Evolutionary conservation across 164 flowering plant genomes (phyloP).

Genomic region (Brasenia schreberi): DNA sequence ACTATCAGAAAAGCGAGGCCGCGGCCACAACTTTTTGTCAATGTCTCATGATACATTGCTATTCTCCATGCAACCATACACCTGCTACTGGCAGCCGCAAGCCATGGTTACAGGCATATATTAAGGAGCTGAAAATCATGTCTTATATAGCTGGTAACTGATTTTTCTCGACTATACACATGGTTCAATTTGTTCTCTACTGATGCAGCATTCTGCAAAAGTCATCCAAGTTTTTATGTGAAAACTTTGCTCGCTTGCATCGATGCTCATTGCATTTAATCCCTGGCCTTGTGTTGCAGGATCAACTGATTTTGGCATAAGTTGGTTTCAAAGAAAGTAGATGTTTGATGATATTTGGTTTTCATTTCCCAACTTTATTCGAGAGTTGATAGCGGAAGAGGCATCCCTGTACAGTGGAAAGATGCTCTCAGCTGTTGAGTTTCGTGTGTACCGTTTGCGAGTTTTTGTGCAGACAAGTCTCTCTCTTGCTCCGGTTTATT

Average conservation of each 20-base stretch:
- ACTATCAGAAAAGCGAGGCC: conserved; percentile 62
- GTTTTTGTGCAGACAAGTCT: neutral
- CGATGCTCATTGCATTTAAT: neutral
- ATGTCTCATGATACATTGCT: conserved; percentile 18
- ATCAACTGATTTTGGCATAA: neutral
- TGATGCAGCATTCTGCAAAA: too few species aligned
- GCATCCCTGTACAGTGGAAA: neutral
- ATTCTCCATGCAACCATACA: neutral
- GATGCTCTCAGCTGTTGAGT: neutral
- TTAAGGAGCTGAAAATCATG: too few species aligned
- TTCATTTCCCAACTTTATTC: neutral
- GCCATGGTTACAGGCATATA: neutral
- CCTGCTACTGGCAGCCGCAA: neutral
- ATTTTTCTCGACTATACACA: neutral
- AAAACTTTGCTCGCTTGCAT: neutral
- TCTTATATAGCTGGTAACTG: neutral
- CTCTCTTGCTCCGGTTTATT: neutral
- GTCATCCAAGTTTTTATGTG: too few species aligned
- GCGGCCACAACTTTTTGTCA: conserved; percentile 48
- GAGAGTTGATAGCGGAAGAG: neutral
- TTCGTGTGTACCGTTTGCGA: neutral
- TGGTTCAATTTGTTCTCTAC: too few species aligned
- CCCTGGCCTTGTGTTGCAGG: neutral
- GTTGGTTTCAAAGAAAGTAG: neutral
- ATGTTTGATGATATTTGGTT: neutral